Conservation (phyloP, 208 protist species). For the Naegleria lovaniensis region DNA sequence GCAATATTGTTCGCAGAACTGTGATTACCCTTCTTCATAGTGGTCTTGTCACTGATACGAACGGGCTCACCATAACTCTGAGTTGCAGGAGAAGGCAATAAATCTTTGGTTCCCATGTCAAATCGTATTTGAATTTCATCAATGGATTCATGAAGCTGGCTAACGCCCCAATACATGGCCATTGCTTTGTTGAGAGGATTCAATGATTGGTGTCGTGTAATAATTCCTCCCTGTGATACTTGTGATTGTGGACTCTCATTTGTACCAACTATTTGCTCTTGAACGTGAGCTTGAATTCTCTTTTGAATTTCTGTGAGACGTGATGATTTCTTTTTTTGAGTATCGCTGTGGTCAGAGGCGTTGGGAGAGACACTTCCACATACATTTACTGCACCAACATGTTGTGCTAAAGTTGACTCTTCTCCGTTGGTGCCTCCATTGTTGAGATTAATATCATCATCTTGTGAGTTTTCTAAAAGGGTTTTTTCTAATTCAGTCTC, state of each 20-base stretch:
- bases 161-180: not conserved
- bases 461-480: not conserved
- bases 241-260: not conserved
- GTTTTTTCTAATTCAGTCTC: not conserved
- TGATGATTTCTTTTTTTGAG: not conserved
- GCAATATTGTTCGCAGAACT: not conserved
- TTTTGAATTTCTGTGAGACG: not conserved
- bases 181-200: not conserved
- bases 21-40: not conserved
- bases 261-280: not conserved
- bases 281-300: not conserved
- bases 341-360: not conserved
- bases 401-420: not conserved
- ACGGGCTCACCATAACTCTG: not conserved
- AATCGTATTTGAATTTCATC: slow-evolving; percentile 12
- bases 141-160: not conserved
- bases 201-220: not conserved
- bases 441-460: not conserved
- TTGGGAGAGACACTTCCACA: not conserved
- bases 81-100: slow-evolving; percentile 5
- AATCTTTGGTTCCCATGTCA: not conserved
- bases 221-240: not conserved
- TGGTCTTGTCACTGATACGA: not conserved
- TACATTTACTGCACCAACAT: not conserved
- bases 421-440: not conserved